These are phyloP conservation scores for Rosa chinensis DNA, from an alignment of 306 rosid species.

Conservation along the genomic window DNA sequence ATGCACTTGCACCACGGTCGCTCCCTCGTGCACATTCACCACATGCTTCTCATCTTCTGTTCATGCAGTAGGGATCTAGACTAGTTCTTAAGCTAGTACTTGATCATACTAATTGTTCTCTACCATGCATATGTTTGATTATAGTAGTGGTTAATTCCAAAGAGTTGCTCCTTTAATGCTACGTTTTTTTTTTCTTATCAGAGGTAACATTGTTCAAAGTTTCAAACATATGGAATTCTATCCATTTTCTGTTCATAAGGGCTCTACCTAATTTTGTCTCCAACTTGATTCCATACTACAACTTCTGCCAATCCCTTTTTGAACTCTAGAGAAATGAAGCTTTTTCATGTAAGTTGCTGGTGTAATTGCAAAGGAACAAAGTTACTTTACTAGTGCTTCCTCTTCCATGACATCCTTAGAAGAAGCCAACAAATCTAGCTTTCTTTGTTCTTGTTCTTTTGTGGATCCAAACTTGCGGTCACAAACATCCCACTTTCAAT, in stretches of 20 bases:
- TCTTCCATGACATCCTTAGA: conserved; percentile 30
- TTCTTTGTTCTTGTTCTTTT: conserved; percentile 25
- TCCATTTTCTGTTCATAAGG: neutral
- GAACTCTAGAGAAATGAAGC: neutral
- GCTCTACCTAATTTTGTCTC: neutral
- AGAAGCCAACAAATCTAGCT: conserved; percentile 25
- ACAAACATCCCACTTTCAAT: conserved; percentile 16
- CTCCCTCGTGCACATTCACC: conserved; percentile 54
- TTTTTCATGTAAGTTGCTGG: neutral
- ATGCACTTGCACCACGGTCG: conserved; percentile 36
- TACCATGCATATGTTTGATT: neutral
- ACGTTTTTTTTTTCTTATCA: neutral
- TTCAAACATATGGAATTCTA: neutral
- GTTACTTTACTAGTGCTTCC: conserved; percentile 32
- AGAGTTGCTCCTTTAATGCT: neutral
- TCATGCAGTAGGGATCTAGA: conserved; percentile 31
- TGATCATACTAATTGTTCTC: neutral
- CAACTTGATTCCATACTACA: neutral
- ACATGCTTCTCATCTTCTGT: conserved; percentile 48
- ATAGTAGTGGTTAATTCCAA: conserved; percentile 2
- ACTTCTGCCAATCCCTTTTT: neutral
- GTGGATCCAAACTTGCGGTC: conserved; percentile 25
- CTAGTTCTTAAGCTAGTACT: neutral
- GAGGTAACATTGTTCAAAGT: neutral
- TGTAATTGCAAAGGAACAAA: neutral